Evolutionary conservation across 108 stramenopile genomes (phyloP).

Genomic region (Fragilaria crotonensis): DNA sequence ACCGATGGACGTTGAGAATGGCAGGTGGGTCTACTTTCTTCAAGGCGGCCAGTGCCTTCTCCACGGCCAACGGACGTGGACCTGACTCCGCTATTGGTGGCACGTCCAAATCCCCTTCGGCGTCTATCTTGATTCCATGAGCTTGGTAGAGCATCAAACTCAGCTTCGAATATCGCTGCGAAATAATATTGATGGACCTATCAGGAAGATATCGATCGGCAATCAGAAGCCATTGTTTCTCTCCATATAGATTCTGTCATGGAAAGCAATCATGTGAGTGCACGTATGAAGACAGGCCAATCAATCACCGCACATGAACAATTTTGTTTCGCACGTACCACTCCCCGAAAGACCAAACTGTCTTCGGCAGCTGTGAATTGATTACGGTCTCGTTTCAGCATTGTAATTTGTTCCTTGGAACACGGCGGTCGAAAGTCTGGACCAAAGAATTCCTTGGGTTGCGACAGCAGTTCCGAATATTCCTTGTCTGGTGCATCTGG

Average conservation of each 20-base stretch:
- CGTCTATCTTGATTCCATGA: constrained; percentile 58
- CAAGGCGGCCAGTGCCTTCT: constrained; percentile 22
- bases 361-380: constrained; percentile 79
- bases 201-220: constrained; percentile 81
- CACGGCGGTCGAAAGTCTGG: constrained; percentile 37
- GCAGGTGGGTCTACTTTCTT: constrained; percentile 60
- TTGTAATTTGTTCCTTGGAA: constrained; percentile 34
- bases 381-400: constrained; percentile 50
- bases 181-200: constrained; percentile 61
- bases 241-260: constrained; percentile 60
- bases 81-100: constrained; percentile 48
- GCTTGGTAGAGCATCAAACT: constrained; percentile 77
- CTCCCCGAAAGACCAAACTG: constrained; percentile 49
- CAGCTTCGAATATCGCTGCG: constrained; percentile 74
- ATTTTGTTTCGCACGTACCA: constrained; percentile 14
- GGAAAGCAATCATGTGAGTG: not conserved
- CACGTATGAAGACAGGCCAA: not conserved
- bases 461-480: constrained; percentile 40
- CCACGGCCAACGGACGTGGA: constrained; percentile 38
- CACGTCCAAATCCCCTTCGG: constrained; percentile 46
- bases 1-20: constrained; percentile 78
- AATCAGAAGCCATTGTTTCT: constrained; percentile 84
- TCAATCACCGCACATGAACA: not conserved
- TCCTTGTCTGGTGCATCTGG: constrained; percentile 36
- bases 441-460: constrained; percentile 55